Evolutionary conservation across 192 early-diverging fungal genomes (phyloP).

Genomic region (Backusella circina): DNA sequence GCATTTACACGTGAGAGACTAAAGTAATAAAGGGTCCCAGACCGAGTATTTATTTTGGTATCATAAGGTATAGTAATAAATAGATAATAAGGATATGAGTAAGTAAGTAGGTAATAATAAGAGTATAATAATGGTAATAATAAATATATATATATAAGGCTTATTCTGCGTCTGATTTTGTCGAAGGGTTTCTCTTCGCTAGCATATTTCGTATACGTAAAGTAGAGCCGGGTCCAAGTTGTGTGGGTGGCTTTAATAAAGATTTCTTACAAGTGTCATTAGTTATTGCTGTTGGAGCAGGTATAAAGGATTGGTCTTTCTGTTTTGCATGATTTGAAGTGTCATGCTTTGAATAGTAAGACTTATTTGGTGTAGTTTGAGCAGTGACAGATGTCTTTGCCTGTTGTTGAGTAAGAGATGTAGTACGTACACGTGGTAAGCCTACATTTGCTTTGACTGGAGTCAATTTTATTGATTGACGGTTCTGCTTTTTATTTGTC

Average conservation of each 20-base stretch:
- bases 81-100: not conserved
- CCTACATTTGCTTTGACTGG: not conserved
- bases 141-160: not conserved
- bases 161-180: not conserved
- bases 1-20: not conserved
- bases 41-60: not conserved
- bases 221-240: constrained; percentile 22
- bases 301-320: not conserved
- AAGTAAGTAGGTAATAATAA: not conserved
- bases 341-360: not conserved
- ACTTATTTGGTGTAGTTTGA: not conserved
- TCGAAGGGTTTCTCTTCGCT: constrained; percentile 10
- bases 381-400: not conserved
- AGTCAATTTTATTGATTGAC: not conserved
- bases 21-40: not conserved
- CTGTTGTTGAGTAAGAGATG: not conserved
- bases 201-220: constrained; percentile 23
- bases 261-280: not conserved
- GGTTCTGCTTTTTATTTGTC: not conserved
- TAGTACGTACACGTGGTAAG: not conserved
- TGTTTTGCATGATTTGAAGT: not conserved
- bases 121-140: not conserved
- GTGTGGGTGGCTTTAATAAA: constrained; percentile 15
- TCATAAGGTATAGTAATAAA: not conserved
- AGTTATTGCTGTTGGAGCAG: not conserved